phyloP scores from a whole-genome alignment of 345 rosid species.

The Euphorbia lathyris region DNA sequence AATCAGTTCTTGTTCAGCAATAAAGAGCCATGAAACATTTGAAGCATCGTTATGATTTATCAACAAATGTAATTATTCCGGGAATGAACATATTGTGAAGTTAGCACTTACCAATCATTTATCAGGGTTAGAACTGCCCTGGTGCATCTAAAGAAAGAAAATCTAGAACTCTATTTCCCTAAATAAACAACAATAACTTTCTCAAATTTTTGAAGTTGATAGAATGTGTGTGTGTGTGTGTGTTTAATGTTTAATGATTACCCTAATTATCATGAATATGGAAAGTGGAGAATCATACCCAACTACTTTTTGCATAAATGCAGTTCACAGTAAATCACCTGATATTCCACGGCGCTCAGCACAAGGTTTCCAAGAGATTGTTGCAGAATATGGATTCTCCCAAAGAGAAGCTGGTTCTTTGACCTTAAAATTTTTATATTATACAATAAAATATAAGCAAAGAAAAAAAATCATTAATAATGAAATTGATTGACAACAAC shows the following conservation, averaged over 20 bases:
- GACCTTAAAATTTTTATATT: slow-evolving; percentile 40
- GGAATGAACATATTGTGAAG: background rate
- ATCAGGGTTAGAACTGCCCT: background rate
- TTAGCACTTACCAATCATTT: background rate
- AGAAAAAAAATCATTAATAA: background rate
- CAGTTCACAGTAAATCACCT: slow-evolving; percentile 32
- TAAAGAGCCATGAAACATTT: slow-evolving; percentile 2
- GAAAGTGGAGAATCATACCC: background rate
- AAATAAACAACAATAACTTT: background rate
- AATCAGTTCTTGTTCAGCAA: background rate
- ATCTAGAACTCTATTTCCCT: background rate
- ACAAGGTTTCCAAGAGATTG: slow-evolving; percentile 99
- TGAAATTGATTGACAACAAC: background rate
- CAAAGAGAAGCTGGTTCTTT: slow-evolving; percentile 93
- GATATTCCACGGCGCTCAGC: slow-evolving; percentile 94
- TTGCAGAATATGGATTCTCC: slow-evolving; percentile 93
- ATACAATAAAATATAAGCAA: background rate
- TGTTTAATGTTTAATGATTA: no score
- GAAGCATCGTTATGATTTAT: background rate
- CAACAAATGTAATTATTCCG: background rate
- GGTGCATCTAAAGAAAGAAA: background rate
- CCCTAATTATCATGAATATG: background rate
- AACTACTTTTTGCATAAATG: background rate
- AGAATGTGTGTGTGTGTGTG: no score
- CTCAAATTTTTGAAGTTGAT: background rate